Evolutionary conservation across 495 filamentous ascomycete species (phyloP), one percentile per base, ranked within the genome.

Genomic region (Penicillium verhagenii): DNA sequence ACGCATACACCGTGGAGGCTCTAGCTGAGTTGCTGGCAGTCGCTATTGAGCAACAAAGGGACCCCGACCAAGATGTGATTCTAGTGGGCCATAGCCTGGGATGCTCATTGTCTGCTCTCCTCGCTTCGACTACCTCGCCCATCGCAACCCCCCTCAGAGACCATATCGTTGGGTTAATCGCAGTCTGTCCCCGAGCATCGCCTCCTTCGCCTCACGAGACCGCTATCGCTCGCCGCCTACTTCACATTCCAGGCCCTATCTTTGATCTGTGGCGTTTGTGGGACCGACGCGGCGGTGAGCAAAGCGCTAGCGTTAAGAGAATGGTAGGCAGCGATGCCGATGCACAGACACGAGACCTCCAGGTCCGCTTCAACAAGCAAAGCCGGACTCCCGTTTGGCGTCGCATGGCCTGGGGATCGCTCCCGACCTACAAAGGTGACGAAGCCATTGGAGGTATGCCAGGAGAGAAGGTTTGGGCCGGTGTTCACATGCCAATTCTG

Each of bases 41-140:
- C 2, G 80, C 90, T 23, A 93, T 97, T 53, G 81, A 88, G 16
- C 73, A 83, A 24, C 82, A 92, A 59, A 82, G 86, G 8, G 83
- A 86, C 33, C 76, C 77, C n/a, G 79, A 77, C 8, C 92, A 96
- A 66, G 79, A 83, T 3, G 82, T 96, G 10, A 80, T 97, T 18
- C 66, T 97, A 18, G 81, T 97, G 23, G 91, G 86, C 6, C 93
- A 97, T 67, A 94, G 90, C 59, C 85, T 96, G 80, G 93, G 93
- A 10, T 89, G 87, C 57, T 90, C 89, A 2, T 72, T 96, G 11
- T 86, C 88, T 11, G 86, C 86, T 33, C 69, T 88, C 14, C 75
- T 97, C 33, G 86, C 90, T 40, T 89, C 86, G 18, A 81, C 80
- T 11, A 76, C 77, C 33, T 80, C 78, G 0, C 66, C 78, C 2